These are phyloP conservation scores for Casaregolazyma suthepensis DNA, from an alignment of 1,139 yeast species.

Conservation along the genomic window DNA sequence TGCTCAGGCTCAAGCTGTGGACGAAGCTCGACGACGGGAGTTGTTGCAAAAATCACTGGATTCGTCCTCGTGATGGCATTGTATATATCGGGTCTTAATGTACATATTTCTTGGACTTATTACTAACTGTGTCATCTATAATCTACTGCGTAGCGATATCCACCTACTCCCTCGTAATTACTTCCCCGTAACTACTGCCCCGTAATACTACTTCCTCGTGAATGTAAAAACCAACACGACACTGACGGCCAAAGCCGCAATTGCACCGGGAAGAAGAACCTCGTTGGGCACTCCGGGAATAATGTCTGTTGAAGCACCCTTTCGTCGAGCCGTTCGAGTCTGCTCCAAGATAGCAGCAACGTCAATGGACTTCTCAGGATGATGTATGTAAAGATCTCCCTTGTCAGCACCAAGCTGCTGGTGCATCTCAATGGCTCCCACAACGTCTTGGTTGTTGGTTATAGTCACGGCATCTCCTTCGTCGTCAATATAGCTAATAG, in stretches of 20 bases:
- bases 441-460: slow-evolving; percentile 65
- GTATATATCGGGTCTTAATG: not conserved
- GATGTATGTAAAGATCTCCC: slow-evolving; percentile 69
- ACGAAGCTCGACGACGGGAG: slow-evolving; percentile 34
- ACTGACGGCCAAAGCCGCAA: slow-evolving; percentile 58
- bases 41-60: slow-evolving; percentile 32
- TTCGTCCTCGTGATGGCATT: slow-evolving; percentile 2
- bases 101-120: not conserved
- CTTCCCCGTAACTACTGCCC: not conserved
- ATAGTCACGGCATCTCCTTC: slow-evolving; percentile 80
- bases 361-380: slow-evolving; percentile 48
- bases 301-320: slow-evolving; percentile 26
- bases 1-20: slow-evolving; percentile 38
- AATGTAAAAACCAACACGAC: slow-evolving; percentile 49
- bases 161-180: too few species aligned
- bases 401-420: slow-evolving; percentile 47
- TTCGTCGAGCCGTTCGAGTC: slow-evolving; percentile 1
- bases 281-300: slow-evolving; percentile 56
- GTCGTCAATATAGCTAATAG: slow-evolving; percentile 75
- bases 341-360: slow-evolving; percentile 11
- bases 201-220: slow-evolving; percentile 12
- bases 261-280: slow-evolving; percentile 55
- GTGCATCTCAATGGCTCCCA: slow-evolving; percentile 62
- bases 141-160: too few species aligned
- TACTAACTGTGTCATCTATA: not conserved